Evolutionary conservation across 192 early-diverging fungal species (phyloP).

Genomic region (Dissophora ornata): DNA sequence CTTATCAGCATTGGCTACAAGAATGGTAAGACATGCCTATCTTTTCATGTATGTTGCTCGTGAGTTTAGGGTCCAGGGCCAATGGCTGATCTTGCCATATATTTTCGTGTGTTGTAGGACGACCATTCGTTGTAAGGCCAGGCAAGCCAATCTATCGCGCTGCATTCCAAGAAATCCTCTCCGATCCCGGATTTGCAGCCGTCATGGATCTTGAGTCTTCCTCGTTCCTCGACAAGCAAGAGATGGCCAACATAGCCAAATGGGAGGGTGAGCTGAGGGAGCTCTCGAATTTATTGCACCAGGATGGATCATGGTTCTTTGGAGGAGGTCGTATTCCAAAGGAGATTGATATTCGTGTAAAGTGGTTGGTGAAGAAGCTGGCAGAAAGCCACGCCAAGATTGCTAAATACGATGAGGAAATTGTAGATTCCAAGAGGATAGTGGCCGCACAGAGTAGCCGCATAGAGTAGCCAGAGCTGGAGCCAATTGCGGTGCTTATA

Average conservation of each 20-base stretch:
- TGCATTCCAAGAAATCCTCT: slow-evolving; percentile 81
- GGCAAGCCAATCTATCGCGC: slow-evolving; percentile 86
- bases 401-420: slow-evolving; percentile 63
- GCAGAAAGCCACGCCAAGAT: slow-evolving; percentile 66
- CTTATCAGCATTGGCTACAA: slow-evolving; percentile 83
- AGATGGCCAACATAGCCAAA: slow-evolving; percentile 69
- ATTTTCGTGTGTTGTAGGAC: too few relatives aligned
- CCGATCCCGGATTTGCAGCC: slow-evolving; percentile 77
- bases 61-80: too few relatives aligned
- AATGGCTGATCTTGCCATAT: too few relatives aligned
- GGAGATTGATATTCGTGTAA: slow-evolving; percentile 68
- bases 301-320: slow-evolving; percentile 64
- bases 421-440: slow-evolving; percentile 32
- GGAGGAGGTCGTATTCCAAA: slow-evolving; percentile 63
- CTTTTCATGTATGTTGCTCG: slow-evolving; percentile 3
- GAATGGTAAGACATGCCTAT: slow-evolving; percentile 63
- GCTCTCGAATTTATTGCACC: slow-evolving; percentile 60
- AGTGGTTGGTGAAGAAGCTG: slow-evolving; percentile 68
- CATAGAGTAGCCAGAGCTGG: too few relatives aligned
- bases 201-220: slow-evolving; percentile 82
- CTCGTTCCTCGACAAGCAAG: slow-evolving; percentile 66
- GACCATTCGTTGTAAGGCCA: slow-evolving; percentile 81
- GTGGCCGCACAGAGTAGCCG: slow-evolving; percentile 13
- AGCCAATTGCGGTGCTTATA: too few relatives aligned
- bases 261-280: slow-evolving; percentile 71